These are phyloP conservation scores for Dactylellina haptotyla DNA, from an alignment of 2,329 filamentous ascomycete species.

Conservation along the genomic window DNA sequence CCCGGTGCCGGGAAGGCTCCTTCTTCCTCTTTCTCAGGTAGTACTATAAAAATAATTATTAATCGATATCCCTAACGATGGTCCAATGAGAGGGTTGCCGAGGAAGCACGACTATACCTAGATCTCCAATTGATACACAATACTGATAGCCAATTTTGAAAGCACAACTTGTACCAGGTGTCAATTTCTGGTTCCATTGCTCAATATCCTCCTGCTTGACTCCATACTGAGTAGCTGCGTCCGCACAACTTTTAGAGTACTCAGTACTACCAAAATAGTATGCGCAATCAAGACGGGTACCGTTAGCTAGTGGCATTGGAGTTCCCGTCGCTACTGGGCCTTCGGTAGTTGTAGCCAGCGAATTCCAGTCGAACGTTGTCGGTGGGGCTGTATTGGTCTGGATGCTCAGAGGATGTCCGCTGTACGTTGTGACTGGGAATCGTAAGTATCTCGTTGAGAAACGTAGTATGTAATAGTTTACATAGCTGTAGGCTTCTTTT, in stretches of 20 bases:
- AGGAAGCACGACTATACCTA: constrained; percentile 11
- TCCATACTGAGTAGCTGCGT: constrained; percentile 30
- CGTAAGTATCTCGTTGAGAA: constrained; percentile 7
- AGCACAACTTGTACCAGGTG: constrained; percentile 28
- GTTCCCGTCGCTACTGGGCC: constrained; percentile 31
- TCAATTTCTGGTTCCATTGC: constrained; percentile 29
- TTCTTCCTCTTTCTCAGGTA: constrained; percentile 34
- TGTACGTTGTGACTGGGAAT: constrained; percentile 51
- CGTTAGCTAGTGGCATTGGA: constrained; percentile 55
- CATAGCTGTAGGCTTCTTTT: constrained; percentile 14
- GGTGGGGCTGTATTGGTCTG: constrained; percentile 32
- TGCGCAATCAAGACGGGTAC: constrained; percentile 56
- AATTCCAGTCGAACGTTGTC: constrained; percentile 35
- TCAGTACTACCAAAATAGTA: constrained; percentile 56
- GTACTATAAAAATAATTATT: constrained; percentile 16
- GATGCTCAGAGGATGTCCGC: constrained; percentile 44
- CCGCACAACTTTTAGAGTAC: constrained; percentile 50
- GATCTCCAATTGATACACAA: constrained; percentile 45
- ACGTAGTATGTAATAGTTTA: constrained; percentile 1
- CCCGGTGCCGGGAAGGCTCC: constrained; percentile 13
- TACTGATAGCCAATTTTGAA: constrained; percentile 37
- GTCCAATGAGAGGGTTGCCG: neutral
- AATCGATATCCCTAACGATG: constrained; percentile 3
- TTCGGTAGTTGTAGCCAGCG: constrained; percentile 14
- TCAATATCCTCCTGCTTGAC: constrained; percentile 36